These are phyloP conservation scores for Salvia hispanica DNA, from an alignment of 257 asterid species.

Conservation along the genomic window DNA sequence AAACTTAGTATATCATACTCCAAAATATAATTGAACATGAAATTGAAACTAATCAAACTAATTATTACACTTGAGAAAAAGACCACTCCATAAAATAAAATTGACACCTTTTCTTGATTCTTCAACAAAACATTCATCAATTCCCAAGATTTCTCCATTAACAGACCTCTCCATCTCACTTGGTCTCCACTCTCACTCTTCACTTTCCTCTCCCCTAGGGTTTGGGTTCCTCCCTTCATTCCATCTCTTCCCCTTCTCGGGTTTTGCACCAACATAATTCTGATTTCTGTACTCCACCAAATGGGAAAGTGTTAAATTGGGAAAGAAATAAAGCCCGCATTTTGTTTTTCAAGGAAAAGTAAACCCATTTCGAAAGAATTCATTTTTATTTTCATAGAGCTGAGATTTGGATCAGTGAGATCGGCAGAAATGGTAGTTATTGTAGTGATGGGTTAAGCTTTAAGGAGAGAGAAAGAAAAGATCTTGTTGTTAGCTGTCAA, in stretches of 20 bases:
- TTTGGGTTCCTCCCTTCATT: slow-evolving; percentile 36
- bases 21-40: not conserved
- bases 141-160: slow-evolving; percentile 49
- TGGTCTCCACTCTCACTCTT: slow-evolving; percentile 38
- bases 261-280: slow-evolving; percentile 55
- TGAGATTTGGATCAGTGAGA: slow-evolving; percentile 48
- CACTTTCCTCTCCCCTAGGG: slow-evolving; percentile 54
- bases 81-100: not conserved
- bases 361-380: slow-evolving; percentile 11
- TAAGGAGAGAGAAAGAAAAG: slow-evolving; percentile 48
- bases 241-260: slow-evolving; percentile 41
- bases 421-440: slow-evolving; percentile 47
- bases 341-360: slow-evolving; percentile 28
- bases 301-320: slow-evolving; percentile 25
- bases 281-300: slow-evolving; percentile 26
- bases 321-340: slow-evolving; percentile 25
- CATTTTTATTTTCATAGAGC: slow-evolving; percentile 18
- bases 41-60: slow-evolving; percentile 2
- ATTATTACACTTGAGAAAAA: slow-evolving; percentile 22
- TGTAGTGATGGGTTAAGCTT: slow-evolving; percentile 32
- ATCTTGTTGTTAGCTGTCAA: slow-evolving; percentile 42
- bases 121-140: slow-evolving; percentile 59
- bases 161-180: slow-evolving; percentile 28
- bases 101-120: slow-evolving; percentile 28
- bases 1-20: not conserved